Percentiles rank a stretch among this genome's conserved stretches.
Conservation (phyloP, 148 eudicot genomes). For the Hydrangea macrophylla region DNA sequence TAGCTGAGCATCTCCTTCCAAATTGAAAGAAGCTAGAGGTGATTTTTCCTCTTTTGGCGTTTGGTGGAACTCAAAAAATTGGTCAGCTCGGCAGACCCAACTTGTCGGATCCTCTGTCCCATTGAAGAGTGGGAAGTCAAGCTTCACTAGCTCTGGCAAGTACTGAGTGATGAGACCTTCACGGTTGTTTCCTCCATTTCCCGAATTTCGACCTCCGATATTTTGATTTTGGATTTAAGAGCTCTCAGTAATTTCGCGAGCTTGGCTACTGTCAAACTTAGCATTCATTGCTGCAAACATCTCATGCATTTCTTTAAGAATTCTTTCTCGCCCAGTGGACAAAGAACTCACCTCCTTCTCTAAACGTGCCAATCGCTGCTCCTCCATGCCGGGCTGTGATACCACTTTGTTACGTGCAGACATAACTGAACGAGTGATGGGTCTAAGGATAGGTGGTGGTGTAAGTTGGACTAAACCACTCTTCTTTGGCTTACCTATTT, state of each 20-base stretch:
- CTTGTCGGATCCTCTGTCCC: background rate
- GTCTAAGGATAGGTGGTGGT: no score
- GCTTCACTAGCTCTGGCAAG: background rate
- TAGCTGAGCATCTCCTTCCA: background rate
- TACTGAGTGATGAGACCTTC: no score
- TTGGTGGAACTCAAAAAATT: background rate
- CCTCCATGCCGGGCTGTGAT: background rate
- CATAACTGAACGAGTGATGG: no score
- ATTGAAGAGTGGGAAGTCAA: background rate
- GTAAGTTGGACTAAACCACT: no score
- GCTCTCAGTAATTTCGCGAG: no score
- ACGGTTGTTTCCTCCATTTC: no score
- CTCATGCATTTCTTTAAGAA: background rate
- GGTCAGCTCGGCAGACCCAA: background rate
- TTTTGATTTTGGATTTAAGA: no score
- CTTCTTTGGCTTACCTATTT: no score
- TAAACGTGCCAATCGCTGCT: background rate
- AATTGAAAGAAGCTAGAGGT: background rate
- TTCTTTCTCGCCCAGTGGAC: background rate
- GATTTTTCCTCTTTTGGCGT: no score
- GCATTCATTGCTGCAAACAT: background rate
- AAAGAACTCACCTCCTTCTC: background rate
- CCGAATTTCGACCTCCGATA: no score
- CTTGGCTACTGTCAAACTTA: background rate
- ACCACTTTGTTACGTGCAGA: background rate